Evolutionary conservation across 108 stramenopile genomes (phyloP).

Genomic region (Skeletonema menzelii): DNA sequence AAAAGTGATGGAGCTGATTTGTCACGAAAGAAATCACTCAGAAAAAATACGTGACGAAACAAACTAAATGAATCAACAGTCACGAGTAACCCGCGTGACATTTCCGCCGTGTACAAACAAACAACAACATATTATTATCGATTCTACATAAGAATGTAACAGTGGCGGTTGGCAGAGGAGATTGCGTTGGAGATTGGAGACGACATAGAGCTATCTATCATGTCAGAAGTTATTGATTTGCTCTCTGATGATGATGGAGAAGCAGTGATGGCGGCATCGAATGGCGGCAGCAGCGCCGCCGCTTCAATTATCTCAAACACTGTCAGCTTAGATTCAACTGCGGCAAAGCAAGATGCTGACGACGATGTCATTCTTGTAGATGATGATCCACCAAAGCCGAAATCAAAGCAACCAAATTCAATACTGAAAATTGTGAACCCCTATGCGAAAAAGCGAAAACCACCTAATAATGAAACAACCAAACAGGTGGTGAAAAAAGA

Average conservation of each 20-base stretch:
- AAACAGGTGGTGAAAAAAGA: neutral
- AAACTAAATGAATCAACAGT: too few species aligned
- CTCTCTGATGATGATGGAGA: slow-evolving; percentile 34
- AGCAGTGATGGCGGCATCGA: neutral
- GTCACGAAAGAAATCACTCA: too few species aligned
- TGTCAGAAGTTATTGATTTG: slow-evolving; percentile 29
- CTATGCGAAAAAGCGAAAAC: slow-evolving; percentile 32
- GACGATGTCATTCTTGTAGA: neutral
- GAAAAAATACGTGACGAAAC: too few species aligned
- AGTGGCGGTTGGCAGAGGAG: too few species aligned
- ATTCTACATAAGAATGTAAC: too few species aligned
- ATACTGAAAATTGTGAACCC: slow-evolving; percentile 7
- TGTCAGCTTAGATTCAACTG: neutral
- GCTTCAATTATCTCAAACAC: neutral
- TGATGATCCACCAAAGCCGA: neutral
- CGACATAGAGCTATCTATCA: neutral
- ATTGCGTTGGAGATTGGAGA: too few species aligned
- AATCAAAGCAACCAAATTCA: neutral
- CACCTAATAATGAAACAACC: neutral
- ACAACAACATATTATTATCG: too few species aligned
- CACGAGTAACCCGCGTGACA: too few species aligned
- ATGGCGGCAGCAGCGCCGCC: neutral
- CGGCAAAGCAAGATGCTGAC: neutral
- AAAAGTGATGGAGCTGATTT: too few species aligned
- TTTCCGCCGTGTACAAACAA: too few species aligned